Conservation (phyloP, 345 rosid species). For the Melastoma malabathricum region DNA sequence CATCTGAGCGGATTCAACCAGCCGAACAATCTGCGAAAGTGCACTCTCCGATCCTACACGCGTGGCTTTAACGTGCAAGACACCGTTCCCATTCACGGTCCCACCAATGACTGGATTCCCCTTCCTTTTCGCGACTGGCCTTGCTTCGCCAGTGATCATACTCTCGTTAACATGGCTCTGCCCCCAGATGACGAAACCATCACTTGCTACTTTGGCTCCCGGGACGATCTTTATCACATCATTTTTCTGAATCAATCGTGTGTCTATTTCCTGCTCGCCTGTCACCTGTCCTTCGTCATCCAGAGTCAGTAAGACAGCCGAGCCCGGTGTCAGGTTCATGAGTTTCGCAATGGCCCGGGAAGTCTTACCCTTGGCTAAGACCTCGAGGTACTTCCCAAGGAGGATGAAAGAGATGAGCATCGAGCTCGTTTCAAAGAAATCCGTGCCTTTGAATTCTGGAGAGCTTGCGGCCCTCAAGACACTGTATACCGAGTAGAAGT, state of each 20-base stretch:
- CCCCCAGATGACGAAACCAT: constrained; percentile 37
- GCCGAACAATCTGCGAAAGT: constrained; percentile 83
- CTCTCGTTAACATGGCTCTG: constrained; percentile 47
- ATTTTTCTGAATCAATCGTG: constrained; percentile 67
- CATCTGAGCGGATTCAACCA: constrained; percentile 89
- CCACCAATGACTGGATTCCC: constrained; percentile 92
- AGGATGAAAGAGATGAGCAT: constrained; percentile 89
- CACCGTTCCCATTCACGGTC: constrained; percentile 81
- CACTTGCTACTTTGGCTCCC: constrained; percentile 37
- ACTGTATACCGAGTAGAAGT: constrained; percentile 71
- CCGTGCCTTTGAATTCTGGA: constrained; percentile 45
- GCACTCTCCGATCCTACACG: constrained; percentile 91
- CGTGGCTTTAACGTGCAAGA: constrained; percentile 61
- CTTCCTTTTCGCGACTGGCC: constrained; percentile 27
- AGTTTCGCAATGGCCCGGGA: constrained; percentile 94
- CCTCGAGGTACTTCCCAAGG: constrained; percentile 83
- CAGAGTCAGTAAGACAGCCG: constrained; percentile 52
- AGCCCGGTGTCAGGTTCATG: constrained; percentile 80
- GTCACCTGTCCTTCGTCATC: constrained; percentile 52
- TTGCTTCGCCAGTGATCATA: constrained; percentile 42
- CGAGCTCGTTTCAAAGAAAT: constrained; percentile 92
- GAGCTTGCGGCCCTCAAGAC: constrained; percentile 66
- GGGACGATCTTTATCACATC: constrained; percentile 60
- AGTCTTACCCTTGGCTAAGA: constrained; percentile 79
- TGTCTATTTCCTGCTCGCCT: constrained; percentile 69